Evolutionary conservation across 2,329 filamentous ascomycete species (phyloP).

Genomic region (Macrophomina tecta): DNA sequence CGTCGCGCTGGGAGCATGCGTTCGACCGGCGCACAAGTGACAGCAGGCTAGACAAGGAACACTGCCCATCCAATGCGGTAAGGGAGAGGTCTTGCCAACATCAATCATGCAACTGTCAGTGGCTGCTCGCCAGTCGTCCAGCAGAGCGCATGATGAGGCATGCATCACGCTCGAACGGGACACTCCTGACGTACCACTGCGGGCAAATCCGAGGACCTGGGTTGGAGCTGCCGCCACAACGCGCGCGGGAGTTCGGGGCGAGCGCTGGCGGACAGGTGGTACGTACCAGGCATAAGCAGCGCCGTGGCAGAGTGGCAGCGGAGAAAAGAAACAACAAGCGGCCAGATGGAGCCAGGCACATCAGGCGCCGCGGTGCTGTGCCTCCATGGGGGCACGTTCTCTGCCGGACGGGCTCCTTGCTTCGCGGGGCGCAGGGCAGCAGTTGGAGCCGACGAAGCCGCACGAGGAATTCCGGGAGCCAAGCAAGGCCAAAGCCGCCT

Average conservation of each 20-base stretch:
- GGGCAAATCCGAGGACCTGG: conserved; percentile 8
- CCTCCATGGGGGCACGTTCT: conserved; percentile 4
- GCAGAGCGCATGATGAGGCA: conserved; percentile 2
- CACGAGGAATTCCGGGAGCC: background rate
- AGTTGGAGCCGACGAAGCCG: conserved; percentile 4
- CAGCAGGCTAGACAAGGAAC: background rate
- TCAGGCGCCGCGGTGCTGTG: conserved; percentile 1
- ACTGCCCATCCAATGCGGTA: background rate
- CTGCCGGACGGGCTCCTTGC: conserved; percentile 13
- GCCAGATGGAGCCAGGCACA: background rate
- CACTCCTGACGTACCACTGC: background rate
- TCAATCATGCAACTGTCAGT: conserved; percentile 8
- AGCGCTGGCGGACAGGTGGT: background rate
- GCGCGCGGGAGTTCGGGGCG: background rate
- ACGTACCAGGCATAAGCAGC: background rate
- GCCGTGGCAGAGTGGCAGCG: background rate
- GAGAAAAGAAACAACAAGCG: conserved; percentile 15
- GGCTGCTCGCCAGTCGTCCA: background rate
- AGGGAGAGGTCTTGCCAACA: background rate
- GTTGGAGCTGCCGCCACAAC: conserved; percentile 12
- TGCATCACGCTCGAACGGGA: conserved; percentile 18
- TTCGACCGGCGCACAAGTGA: background rate
- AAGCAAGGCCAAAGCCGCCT: background rate
- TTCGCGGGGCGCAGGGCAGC: background rate
- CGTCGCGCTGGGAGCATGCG: background rate